A percentile compares a stretch with the other conserved stretches of the same genome.
Evolutionary conservation across 306 rosid genomes (phyloP).

Genomic region (Prunus davidiana): DNA sequence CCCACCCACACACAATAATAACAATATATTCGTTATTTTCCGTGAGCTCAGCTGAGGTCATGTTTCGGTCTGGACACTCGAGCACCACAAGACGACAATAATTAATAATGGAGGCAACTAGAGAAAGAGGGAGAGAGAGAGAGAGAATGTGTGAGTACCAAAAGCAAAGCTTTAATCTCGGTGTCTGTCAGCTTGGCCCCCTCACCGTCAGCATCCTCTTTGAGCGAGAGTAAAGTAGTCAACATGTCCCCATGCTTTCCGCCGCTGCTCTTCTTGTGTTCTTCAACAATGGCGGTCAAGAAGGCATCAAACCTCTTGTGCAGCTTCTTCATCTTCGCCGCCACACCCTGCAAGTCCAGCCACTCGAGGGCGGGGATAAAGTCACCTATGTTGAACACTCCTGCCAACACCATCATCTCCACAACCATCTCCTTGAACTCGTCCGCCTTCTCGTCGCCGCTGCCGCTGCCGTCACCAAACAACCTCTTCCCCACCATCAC

Average conservation of each 20-base stretch:
- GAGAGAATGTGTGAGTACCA: constrained; percentile 30
- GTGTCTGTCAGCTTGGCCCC: constrained; percentile 43
- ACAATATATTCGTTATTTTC: too few species aligned
- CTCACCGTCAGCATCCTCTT: constrained; percentile 40
- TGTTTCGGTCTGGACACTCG: too few species aligned
- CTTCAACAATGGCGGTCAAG: constrained; percentile 47
- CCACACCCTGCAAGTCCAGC: constrained; percentile 65
- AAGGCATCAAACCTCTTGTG: constrained; percentile 63
- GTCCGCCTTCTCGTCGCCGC: constrained; percentile 45
- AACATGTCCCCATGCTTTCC: constrained; percentile 48
- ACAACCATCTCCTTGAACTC: constrained; percentile 70
- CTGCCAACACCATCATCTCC: constrained; percentile 63
- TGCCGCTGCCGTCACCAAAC: constrained; percentile 43
- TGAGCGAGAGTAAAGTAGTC: constrained; percentile 42
- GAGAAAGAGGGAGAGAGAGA: not conserved
- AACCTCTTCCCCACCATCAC: constrained; percentile 62
- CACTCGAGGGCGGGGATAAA: constrained; percentile 63
- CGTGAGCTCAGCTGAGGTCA: too few species aligned
- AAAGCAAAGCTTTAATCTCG: constrained; percentile 69
- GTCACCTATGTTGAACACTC: constrained; percentile 69
- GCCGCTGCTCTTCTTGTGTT: constrained; percentile 27
- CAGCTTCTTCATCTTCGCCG: constrained; percentile 52
- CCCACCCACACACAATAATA: too few species aligned
- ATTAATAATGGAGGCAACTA: too few species aligned
- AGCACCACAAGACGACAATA: too few species aligned